Evolutionary conservation across 2,329 filamentous ascomycete species (phyloP), one percentile per base, ranked within the genome.

Genomic region (Zymoseptoria brevis): DNA sequence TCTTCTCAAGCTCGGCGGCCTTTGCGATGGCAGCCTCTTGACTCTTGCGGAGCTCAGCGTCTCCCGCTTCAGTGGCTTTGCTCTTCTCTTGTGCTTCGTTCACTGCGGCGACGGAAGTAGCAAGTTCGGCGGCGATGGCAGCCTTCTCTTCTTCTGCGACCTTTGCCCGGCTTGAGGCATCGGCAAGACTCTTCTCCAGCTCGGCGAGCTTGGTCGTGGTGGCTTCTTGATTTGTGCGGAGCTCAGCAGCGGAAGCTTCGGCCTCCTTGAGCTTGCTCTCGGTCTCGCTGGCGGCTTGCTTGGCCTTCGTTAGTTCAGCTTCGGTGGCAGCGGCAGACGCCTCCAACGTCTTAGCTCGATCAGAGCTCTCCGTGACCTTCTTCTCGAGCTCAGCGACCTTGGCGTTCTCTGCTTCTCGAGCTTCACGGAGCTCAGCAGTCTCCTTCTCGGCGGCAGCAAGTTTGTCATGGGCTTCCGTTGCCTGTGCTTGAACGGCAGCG

Each of bases 311-410:
- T 16, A 65, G 48, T 55, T 65, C 61, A 29, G 59, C 45, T 29
- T 60, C 58, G 52, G 63, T 58, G 24, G 58, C 59, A 19, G 55
- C 55, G 22, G 63, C 58, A 26, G 63, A 55, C 57, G 63, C 63
- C 61, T 63, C 59, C 55, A 48, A 57, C 4, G 56, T 51, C 22
- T 63, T 45, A 4, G 57, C 53, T 51, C 60, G 63, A 55, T 54
- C 55, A 9, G 56, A 54, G 19, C 54, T 59, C 21, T 60, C 55
- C 24, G 61, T 59, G 19, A 56, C 53, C 45, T 51, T 52, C 55
- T 60, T 60, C 57, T 63, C 60, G 16, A 63, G 53, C 54, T 65
- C 63, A 8, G 58, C 60, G 5, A 65, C 50, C 57, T 65, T 60
- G 19, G 57, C 55, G n/a, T 57, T 58, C 8, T 57, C 52, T 24